Evolutionary conservation across 106 monocot genomes (phyloP), one percentile per base, ranked within the genome.

Genomic region (Dioscorea dumetorum): DNA sequence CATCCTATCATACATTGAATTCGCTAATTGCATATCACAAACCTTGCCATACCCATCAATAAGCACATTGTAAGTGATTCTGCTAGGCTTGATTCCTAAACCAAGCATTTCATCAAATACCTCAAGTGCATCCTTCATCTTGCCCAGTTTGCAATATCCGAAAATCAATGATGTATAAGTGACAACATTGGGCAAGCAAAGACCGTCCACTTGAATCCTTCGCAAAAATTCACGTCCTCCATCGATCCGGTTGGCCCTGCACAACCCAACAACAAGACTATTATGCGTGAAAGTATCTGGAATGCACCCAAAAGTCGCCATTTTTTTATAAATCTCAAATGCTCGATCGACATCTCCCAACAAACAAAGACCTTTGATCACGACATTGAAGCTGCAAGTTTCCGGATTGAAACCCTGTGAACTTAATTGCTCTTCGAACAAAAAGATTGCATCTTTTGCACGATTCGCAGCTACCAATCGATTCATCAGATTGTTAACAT

Each of bases 1-100:
- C 93, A 94, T 90, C 60, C 68, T 76, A n/a, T 75, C 77, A 75
- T 77, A 90, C 67, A 84, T 50, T 12, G 59, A 52, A 15, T 62
- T 48, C 0, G 90, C 93, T 0, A 69, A 73, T 5, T 51, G 31
- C 72, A 82, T 67, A 48, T 86, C 69, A 12, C 84, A 76, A 41
- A 12, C 60, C 67, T 90, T 94, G 19, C 89, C 89, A 74, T 84
- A 94, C 0, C 90, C 93, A 82, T 94, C 73, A 49, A 94, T 90
- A 66, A 94, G 81, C 49, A 87, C 83, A 77, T 94, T 94, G 75
- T 84, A 90, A 17, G 84, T 94, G 22, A 94, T 49, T 15, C 23
- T 56, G 31, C 69, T 94, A 24, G 93, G 93, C 32, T 35, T 73
- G 9, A 84, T 77, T 31, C 93, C 90, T 4, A 10, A 68, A 5